These are phyloP conservation scores for Arabidopsis thaliana DNA, from an alignment of 345 rosid species.

Conservation along the genomic window DNA sequence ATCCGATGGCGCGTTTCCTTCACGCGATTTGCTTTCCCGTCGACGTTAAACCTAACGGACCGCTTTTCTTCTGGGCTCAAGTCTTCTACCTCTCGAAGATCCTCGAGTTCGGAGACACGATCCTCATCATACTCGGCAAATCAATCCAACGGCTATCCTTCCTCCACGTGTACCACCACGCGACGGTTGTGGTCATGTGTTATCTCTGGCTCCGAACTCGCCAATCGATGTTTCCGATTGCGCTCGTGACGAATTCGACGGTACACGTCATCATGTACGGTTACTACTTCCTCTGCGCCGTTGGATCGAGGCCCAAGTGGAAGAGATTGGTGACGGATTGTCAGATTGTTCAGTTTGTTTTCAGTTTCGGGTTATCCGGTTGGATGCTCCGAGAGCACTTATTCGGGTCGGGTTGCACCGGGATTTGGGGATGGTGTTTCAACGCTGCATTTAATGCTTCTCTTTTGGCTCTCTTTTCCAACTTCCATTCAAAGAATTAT, in stretches of 20 bases:
- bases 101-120: slow-evolving; percentile 64
- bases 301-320: slow-evolving; percentile 73
- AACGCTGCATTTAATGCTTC: slow-evolving; percentile 68
- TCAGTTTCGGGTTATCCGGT: slow-evolving; percentile 56
- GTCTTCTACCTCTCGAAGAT: slow-evolving; percentile 73
- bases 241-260: slow-evolving; percentile 55
- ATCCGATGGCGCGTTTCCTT: not conserved
- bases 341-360: slow-evolving; percentile 80
- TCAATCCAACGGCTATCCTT: slow-evolving; percentile 67
- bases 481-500: slow-evolving; percentile 67
- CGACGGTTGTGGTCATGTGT: slow-evolving; percentile 75
- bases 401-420: slow-evolving; percentile 63
- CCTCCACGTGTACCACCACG: slow-evolving; percentile 90
- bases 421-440: slow-evolving; percentile 72
- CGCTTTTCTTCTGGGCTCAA: slow-evolving; percentile 80
- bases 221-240: slow-evolving; percentile 70
- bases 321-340: slow-evolving; percentile 75
- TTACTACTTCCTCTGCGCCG: slow-evolving; percentile 64
- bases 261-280: slow-evolving; percentile 80
- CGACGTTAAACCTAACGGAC: slow-evolving; percentile 49
- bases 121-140: slow-evolving; percentile 57
- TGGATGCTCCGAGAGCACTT: slow-evolving; percentile 63
- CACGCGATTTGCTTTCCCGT: slow-evolving; percentile 60
- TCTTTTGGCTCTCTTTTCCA: slow-evolving; percentile 65
- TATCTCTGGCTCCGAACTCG: slow-evolving; percentile 61